A percentile compares a stretch with the other conserved stretches of the same genome.
Conservation (phyloP, 768 basidiomycete genomes). For the Ramaria rubella region DNA sequence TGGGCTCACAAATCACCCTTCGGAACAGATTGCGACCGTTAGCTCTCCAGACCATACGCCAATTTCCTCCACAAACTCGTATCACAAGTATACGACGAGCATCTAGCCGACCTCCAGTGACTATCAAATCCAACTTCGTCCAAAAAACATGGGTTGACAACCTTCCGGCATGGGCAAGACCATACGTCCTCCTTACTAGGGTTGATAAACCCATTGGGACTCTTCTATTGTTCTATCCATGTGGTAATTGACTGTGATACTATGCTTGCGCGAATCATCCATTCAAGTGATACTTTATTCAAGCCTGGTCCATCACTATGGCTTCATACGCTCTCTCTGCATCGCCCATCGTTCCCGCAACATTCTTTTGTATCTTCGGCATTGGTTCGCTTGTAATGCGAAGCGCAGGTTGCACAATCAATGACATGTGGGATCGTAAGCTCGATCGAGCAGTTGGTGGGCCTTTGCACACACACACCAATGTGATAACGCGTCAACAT, state of each 20-base stretch:
- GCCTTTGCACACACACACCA: no score
- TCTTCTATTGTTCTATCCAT: conserved; percentile 86
- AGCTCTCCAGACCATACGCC: no score
- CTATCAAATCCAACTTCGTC: background rate
- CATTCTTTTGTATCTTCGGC: conserved; percentile 79
- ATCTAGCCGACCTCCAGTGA: no score
- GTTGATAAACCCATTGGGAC: conserved; percentile 97
- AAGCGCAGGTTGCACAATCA: conserved; percentile 96
- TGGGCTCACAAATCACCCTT: no score
- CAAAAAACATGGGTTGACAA: conserved; percentile 57
- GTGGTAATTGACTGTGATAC: conserved; percentile 50
- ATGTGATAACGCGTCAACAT: no score
- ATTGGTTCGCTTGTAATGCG: conserved; percentile 92
- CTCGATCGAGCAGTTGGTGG: conserved; percentile 88
- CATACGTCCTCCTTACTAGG: conserved; percentile 82
- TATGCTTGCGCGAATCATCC: background rate
- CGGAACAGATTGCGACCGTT: no score
- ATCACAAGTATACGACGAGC: no score
- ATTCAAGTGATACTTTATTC: conserved; percentile 2
- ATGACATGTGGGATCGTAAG: conserved; percentile 96
- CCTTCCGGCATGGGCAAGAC: conserved; percentile 51
- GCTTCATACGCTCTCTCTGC: conserved; percentile 73
- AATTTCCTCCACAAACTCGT: no score
- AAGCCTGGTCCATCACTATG: conserved; percentile 99
- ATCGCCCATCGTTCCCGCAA: conserved; percentile 61